A percentile compares a stretch with the other conserved stretches of the same genome.
Conservation (phyloP, 2,329 filamentous ascomycete genomes). For the Apiospora phragmitis region DNA sequence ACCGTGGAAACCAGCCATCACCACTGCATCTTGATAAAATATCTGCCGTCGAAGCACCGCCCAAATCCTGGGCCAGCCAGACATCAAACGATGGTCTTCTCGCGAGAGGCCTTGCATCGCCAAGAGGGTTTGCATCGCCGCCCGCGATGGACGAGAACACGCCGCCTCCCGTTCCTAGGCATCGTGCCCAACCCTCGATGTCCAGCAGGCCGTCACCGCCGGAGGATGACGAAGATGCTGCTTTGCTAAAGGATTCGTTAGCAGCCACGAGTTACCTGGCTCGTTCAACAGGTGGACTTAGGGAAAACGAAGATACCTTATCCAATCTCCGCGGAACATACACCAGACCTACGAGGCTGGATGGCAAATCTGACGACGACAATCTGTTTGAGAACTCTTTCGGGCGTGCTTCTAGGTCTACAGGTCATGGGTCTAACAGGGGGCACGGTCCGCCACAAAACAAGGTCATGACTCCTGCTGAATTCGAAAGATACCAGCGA, state of each 20-base stretch:
- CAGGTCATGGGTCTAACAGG: conserved; percentile 33
- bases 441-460: conserved; percentile 46
- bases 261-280: conserved; percentile 48
- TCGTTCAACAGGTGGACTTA: conserved; percentile 19
- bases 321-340: conserved; percentile 33
- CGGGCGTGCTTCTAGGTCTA: conserved; percentile 37
- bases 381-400: conserved; percentile 55
- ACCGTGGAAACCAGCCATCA: conserved; percentile 45
- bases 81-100: conserved; percentile 52
- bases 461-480: conserved; percentile 87
- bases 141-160: conserved; percentile 35
- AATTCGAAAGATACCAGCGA: conserved; percentile 80
- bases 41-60: conserved; percentile 46
- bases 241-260: conserved; percentile 52
- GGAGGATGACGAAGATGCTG: conserved; percentile 54
- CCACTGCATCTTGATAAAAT: conserved; percentile 49
- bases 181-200: conserved; percentile 22
- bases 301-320: conserved; percentile 41
- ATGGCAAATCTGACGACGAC: conserved; percentile 46
- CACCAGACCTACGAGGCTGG: conserved; percentile 31
- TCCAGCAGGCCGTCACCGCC: conserved; percentile 27
- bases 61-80: conserved; percentile 53
- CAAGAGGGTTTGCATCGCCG: conserved; percentile 19
- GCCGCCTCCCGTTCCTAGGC: conserved; percentile 30
- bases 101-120: conserved; percentile 31